Percentiles rank a stretch among this genome's conserved stretches.
These are phyloP conservation scores for Nitzschia inconspicua DNA, from an alignment of 108 stramenopile genomes.

Conservation along the genomic window DNA sequence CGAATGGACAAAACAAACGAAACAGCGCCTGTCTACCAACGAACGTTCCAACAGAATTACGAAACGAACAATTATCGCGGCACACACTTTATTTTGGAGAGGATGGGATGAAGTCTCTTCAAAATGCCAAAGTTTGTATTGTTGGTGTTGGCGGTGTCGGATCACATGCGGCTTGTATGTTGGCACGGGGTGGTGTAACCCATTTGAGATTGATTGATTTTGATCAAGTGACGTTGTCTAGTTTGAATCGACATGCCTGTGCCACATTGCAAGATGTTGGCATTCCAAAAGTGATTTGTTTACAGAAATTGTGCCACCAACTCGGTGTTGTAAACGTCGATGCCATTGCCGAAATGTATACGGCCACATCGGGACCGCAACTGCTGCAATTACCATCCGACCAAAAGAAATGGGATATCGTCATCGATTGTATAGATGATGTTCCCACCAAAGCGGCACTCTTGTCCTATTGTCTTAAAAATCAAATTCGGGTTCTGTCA, in stretches of 20 bases:
- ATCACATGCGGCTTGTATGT: conserved; percentile 92
- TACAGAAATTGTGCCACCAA: conserved; percentile 58
- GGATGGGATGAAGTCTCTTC: conserved; percentile 57
- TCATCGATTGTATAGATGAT: conserved; percentile 99
- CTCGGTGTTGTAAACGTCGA: conserved; percentile 39
- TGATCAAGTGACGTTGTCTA: conserved; percentile 96
- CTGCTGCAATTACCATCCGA: conserved; percentile 27
- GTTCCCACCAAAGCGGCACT: conserved; percentile 94
- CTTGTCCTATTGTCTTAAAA: conserved; percentile 67
- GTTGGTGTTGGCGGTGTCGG: conserved; percentile 98
- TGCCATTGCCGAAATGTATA: conserved; percentile 71
- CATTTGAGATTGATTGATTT: conserved; percentile 94
- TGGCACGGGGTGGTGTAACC: conserved; percentile 89
- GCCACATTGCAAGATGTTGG: conserved; percentile 93
- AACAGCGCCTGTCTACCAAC: too few relatives aligned
- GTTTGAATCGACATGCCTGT: conserved; percentile 97
- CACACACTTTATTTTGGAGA: conserved; percentile 89
- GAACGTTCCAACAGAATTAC: conserved; percentile 53
- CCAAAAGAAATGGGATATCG: conserved; percentile 67
- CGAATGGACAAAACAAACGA: too few relatives aligned
- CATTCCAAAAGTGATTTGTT: conserved; percentile 80
- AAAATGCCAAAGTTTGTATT: conserved; percentile 65
- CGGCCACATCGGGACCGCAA: conserved; percentile 49
- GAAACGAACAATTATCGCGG: conserved; percentile 92
- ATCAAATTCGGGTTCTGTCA: conserved; percentile 76